Percentiles rank a stretch among this genome's conserved stretches.
phyloP scores from a whole-genome alignment of 257 asterid genomes.

The Nicotiana undulata region DNA sequence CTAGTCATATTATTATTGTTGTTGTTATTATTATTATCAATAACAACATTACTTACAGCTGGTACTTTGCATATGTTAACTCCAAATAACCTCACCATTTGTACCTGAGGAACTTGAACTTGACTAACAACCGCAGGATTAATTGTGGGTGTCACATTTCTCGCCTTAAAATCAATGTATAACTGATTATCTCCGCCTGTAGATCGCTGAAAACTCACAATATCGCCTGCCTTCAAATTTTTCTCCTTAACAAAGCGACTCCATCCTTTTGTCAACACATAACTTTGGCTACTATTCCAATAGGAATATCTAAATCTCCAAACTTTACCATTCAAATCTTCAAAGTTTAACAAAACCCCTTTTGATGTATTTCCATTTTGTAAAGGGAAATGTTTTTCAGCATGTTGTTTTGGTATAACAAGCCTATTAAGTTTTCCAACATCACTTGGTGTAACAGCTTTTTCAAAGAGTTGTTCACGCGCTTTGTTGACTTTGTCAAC shows the following conservation, averaged over 20 bases:
- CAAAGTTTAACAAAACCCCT: slow-evolving; percentile 59
- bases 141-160: neutral
- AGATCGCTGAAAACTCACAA: slow-evolving; percentile 54
- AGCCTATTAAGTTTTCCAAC: slow-evolving; percentile 68
- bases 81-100: slow-evolving; percentile 55
- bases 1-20: neutral
- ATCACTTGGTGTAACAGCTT: slow-evolving; percentile 83
- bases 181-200: slow-evolving; percentile 52
- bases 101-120: slow-evolving; percentile 16
- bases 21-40: slow-evolving; percentile 14
- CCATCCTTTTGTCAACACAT: slow-evolving; percentile 83
- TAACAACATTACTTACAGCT: slow-evolving; percentile 8
- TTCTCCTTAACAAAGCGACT: slow-evolving; percentile 85
- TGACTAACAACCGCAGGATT: neutral
- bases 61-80: slow-evolving; percentile 54
- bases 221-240: slow-evolving; percentile 56
- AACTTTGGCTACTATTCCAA: slow-evolving; percentile 90
- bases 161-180: slow-evolving; percentile 51
- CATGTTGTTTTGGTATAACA: slow-evolving; percentile 75
- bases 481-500: slow-evolving; percentile 6
- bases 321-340: slow-evolving; percentile 59
- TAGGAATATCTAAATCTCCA: slow-evolving; percentile 83
- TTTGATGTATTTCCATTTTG: slow-evolving; percentile 34
- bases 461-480: slow-evolving; percentile 66
- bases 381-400: slow-evolving; percentile 66